Evolutionary conservation across 2,329 filamentous ascomycete species (phyloP).

Genomic region (Endocalyx cinctus): DNA sequence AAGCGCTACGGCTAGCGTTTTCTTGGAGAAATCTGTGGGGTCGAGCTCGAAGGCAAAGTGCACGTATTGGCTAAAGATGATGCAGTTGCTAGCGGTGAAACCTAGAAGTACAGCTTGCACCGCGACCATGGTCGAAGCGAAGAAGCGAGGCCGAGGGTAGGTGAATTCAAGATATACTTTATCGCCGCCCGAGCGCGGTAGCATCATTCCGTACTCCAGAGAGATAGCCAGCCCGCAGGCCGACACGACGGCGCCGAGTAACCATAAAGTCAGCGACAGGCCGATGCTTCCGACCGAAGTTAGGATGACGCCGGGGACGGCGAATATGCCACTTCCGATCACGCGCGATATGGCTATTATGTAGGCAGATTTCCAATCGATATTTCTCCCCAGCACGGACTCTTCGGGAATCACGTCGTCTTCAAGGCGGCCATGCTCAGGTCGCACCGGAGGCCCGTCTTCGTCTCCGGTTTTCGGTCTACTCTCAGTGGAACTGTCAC

Average conservation of each 20-base stretch:
- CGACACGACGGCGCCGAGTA: slow-evolving; percentile 56
- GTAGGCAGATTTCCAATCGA: slow-evolving; percentile 60
- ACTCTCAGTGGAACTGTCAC: neutral
- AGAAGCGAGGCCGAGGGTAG: slow-evolving; percentile 57
- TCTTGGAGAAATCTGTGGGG: slow-evolving; percentile 46
- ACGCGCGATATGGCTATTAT: slow-evolving; percentile 65
- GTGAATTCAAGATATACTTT: slow-evolving; percentile 71
- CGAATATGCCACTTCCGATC: slow-evolving; percentile 68
- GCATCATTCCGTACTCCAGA: slow-evolving; percentile 66
- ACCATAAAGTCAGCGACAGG: slow-evolving; percentile 58
- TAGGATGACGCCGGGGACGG: slow-evolving; percentile 64
- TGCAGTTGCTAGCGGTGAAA: slow-evolving; percentile 66
- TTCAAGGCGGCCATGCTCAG: slow-evolving; percentile 37
- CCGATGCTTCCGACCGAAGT: slow-evolving; percentile 63
- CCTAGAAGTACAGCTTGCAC: slow-evolving; percentile 60
- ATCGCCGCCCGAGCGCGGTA: slow-evolving; percentile 62
- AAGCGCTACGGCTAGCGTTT: slow-evolving; percentile 52
- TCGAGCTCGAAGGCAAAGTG: slow-evolving; percentile 53
- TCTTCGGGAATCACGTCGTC: slow-evolving; percentile 57
- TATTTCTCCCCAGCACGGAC: slow-evolving; percentile 51
- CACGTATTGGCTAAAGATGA: slow-evolving; percentile 63
- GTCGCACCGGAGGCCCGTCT: slow-evolving; percentile 13
- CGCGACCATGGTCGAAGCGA: slow-evolving; percentile 60
- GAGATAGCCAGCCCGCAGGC: slow-evolving; percentile 57
- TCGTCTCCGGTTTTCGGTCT: slow-evolving; percentile 4